Conservation (phyloP, 2,329 filamentous ascomycete genomes). For the Emergomyces orientalis region DNA sequence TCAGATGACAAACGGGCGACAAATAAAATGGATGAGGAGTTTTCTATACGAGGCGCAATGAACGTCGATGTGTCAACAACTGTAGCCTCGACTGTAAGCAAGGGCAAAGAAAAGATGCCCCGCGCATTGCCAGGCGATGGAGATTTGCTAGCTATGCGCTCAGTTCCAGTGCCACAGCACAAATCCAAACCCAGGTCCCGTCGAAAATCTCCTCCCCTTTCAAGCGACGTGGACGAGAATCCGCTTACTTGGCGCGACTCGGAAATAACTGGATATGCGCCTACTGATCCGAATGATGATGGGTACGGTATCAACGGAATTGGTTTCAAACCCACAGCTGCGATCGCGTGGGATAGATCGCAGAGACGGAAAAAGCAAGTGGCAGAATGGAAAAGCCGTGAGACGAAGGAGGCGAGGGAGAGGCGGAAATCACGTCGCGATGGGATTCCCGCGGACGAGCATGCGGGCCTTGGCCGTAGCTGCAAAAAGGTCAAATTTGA, state of each 20-base stretch:
- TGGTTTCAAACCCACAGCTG: conserved; percentile 53
- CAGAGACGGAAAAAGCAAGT: conserved; percentile 51
- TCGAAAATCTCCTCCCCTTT: conserved; percentile 29
- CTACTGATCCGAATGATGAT: conserved; percentile 50
- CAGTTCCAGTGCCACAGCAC: conserved; percentile 17
- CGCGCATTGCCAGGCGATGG: not conserved
- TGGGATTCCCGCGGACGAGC: conserved; percentile 20
- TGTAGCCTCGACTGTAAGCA: not conserved
- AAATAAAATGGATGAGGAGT: not conserved
- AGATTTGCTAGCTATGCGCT: conserved; percentile 6
- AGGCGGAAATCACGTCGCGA: conserved; percentile 45
- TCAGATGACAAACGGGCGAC: not conserved
- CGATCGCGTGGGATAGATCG: conserved; percentile 47
- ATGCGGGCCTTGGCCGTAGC: conserved; percentile 21
- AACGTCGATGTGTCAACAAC: not conserved
- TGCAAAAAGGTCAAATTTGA: conserved; percentile 37
- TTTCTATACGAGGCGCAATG: not conserved
- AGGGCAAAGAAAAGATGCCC: not conserved
- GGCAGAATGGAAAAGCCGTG: conserved; percentile 49
- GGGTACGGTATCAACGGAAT: conserved; percentile 56
- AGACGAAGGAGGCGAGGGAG: conserved; percentile 50
- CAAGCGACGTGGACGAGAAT: conserved; percentile 21
- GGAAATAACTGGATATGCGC: conserved; percentile 54
- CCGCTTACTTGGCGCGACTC: conserved; percentile 47
- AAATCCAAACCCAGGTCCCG: conserved; percentile 20